phyloP scores from a whole-genome alignment of 2,329 filamentous ascomycete species.

The Parasarocladium wereldwijsianum region DNA sequence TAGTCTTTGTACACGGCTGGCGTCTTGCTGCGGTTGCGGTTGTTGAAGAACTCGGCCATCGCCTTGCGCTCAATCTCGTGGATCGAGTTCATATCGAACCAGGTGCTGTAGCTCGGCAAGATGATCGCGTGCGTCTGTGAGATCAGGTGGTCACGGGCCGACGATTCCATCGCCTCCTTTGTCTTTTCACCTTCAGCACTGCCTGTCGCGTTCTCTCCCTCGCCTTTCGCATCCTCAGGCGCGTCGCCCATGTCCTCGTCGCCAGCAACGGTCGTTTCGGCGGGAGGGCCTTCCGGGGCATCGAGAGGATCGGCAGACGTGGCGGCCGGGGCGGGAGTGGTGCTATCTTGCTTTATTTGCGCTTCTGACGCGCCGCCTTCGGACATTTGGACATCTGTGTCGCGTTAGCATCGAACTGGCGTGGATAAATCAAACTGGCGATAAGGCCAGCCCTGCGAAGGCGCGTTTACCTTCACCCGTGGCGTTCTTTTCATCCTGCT shows the following conservation, averaged over 20 bases:
- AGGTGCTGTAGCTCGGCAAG: conserved; percentile 91
- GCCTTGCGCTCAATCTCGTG: conserved; percentile 88
- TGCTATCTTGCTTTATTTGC: conserved; percentile 45
- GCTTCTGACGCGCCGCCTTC: conserved; percentile 35
- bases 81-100: conserved; percentile 96
- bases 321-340: conserved; percentile 39
- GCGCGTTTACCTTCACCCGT: conserved; percentile 32
- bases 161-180: conserved; percentile 70
- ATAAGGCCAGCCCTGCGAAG: conserved; percentile 4
- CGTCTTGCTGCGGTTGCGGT: conserved; percentile 94
- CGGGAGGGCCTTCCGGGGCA: conserved; percentile 43
- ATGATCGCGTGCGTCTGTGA: conserved; percentile 93
- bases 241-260: conserved; percentile 73
- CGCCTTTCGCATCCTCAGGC: conserved; percentile 36
- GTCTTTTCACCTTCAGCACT: conserved; percentile 45
- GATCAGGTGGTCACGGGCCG: conserved; percentile 82
- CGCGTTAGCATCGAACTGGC: conserved; percentile 7
- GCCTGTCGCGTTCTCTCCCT: conserved; percentile 24
- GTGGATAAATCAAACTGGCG: conserved; percentile 1
- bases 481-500: conserved; percentile 23
- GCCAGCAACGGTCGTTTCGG: conserved; percentile 44
- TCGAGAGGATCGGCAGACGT: conserved; percentile 51
- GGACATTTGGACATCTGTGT: conserved; percentile 48
- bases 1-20: conserved; percentile 97
- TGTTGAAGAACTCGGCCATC: conserved; percentile 97